Base-by-base conservation (phyloP, 371 early-diverging fungal species). In the Entomophthora muscae region DNA sequence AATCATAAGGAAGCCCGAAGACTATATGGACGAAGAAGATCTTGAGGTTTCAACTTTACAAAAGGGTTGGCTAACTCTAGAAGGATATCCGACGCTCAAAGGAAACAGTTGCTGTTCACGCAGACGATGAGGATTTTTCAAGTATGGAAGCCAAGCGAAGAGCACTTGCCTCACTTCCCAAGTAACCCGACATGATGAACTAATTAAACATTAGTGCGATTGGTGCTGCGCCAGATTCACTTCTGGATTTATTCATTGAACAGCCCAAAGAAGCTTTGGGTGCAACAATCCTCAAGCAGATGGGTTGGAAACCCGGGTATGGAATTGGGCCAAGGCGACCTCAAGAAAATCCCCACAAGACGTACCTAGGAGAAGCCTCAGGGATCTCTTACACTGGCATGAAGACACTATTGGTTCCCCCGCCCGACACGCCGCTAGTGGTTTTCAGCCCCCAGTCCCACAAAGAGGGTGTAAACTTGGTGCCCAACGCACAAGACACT, bases 11-110 rank as follows among this genome's bases (percentile, higher is more conserved):
- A 70, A 71, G 60, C 81, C 83, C 56, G 89, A 94, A 67, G 92
- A 92, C 69, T 92, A 79, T 60, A 94, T 94, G 94, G 94, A 94
- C 68, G 90, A 89, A 42, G 93, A 94, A 66, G 94, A 94, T 69
- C 62, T 85, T 30, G 78, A 77, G 67, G 89, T 78, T n/a, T n/a
- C n/a, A n/a, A n/a, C n/a, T n/a, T n/a, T n/a, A n/a, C n/a, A n/a
- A n/a, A n/a, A n/a, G n/a, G n/a, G n/a, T n/a, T n/a, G 5, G 2
- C 55, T 55, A 24, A 55, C 22, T 21, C 10, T n/a, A n/a, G 10
- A 3, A 55, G 58, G 58, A 58, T 58, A 27, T 27, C 30, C 23
- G 30, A 27, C 23, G 30, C 3, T 17, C 23, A 7, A 65, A 32
- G 66, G 70, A 64, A 31, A 30, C 32, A 3, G 31, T 64, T 21